phyloP scores from a whole-genome alignment of 345 rosid genomes.

The Acer campestre region DNA sequence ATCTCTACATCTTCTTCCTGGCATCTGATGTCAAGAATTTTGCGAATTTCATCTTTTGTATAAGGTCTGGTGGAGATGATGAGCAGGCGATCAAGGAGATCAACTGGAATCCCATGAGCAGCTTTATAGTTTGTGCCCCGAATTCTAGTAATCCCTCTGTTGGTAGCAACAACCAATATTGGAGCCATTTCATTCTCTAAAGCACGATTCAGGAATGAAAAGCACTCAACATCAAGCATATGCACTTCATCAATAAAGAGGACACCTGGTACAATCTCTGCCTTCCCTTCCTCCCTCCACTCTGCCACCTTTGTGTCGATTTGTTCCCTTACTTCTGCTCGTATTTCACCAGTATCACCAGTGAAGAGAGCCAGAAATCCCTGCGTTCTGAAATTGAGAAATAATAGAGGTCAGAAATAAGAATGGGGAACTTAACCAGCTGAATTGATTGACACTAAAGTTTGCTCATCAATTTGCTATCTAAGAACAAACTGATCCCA shows the following conservation, averaged over 20 bases:
- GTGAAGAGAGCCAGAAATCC: slow-evolving; percentile 97
- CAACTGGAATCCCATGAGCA: slow-evolving; percentile 96
- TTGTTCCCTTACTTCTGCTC: slow-evolving; percentile 93
- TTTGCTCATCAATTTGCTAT: neutral
- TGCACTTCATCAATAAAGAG: slow-evolving; percentile 97
- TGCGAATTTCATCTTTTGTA: slow-evolving; percentile 70
- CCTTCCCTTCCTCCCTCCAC: slow-evolving; percentile 99
- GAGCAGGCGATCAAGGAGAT: slow-evolving; percentile 90
- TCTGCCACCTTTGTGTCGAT: slow-evolving; percentile 95
- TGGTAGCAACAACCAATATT: slow-evolving; percentile 88
- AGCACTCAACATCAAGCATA: slow-evolving; percentile 98
- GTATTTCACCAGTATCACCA: slow-evolving; percentile 95
- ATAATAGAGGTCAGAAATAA: slow-evolving; percentile 4
- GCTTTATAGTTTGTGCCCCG: slow-evolving; percentile 93
- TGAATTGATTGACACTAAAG: neutral
- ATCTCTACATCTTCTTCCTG: slow-evolving; percentile 95
- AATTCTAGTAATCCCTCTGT: slow-evolving; percentile 87
- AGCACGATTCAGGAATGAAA: slow-evolving; percentile 96
- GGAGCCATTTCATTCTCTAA: slow-evolving; percentile 98
- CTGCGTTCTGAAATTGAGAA: slow-evolving; percentile 59
- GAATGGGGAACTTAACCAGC: neutral
- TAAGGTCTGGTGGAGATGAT: slow-evolving; percentile 87
- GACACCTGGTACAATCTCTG: slow-evolving; percentile 85
- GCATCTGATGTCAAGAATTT: slow-evolving; percentile 86
- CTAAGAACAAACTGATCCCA: neutral